A percentile compares a stretch with the other conserved stretches of the same genome.
Evolutionary conservation across 1,284 basidiomycete species (phyloP).

Genomic region (Mycocalia duriaeana): DNA sequence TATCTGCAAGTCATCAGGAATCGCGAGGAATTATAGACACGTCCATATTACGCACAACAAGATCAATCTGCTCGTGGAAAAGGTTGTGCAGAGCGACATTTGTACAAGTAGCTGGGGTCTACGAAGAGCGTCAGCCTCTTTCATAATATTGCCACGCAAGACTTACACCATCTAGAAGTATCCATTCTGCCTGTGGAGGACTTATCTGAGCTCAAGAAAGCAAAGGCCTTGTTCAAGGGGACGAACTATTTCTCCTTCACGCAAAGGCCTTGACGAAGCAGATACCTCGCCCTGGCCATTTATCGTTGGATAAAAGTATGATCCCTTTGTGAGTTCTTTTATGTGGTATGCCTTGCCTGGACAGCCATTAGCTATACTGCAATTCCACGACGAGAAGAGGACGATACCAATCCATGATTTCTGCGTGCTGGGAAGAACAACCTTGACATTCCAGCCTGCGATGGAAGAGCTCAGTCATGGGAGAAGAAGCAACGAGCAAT

Average conservation of each 20-base stretch:
- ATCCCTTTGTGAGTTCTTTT: constrained; percentile 69
- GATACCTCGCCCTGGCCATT: constrained; percentile 76
- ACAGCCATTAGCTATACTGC: too few relatives aligned
- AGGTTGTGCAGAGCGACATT: constrained; percentile 88
- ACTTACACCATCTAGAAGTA: constrained; percentile 79
- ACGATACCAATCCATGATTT: constrained; percentile 82
- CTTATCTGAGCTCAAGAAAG: background rate
- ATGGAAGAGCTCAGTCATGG: too few relatives aligned
- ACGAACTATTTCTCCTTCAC: constrained; percentile 61
- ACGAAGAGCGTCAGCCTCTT: too few relatives aligned
- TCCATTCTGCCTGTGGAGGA: constrained; percentile 69
- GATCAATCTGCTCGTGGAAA: constrained; percentile 79
- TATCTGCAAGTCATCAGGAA: constrained; percentile 48
- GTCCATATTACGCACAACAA: constrained; percentile 72
- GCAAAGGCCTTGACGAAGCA: constrained; percentile 56
- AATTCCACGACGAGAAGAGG: constrained; percentile 3
- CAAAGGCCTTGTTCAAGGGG: background rate
- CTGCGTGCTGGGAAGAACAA: constrained; percentile 84
- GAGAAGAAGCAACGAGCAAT: too few relatives aligned
- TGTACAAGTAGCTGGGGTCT: constrained; percentile 89
- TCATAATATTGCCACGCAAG: constrained; percentile 3
- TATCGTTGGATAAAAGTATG: constrained; percentile 78
- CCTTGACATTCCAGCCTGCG: constrained; percentile 80
- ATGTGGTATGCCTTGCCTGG: constrained; percentile 83
- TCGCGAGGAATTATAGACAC: too few relatives aligned